These are phyloP conservation scores for Alloascoidea africana DNA, from an alignment of 805 yeast species.

Conservation along the genomic window DNA sequence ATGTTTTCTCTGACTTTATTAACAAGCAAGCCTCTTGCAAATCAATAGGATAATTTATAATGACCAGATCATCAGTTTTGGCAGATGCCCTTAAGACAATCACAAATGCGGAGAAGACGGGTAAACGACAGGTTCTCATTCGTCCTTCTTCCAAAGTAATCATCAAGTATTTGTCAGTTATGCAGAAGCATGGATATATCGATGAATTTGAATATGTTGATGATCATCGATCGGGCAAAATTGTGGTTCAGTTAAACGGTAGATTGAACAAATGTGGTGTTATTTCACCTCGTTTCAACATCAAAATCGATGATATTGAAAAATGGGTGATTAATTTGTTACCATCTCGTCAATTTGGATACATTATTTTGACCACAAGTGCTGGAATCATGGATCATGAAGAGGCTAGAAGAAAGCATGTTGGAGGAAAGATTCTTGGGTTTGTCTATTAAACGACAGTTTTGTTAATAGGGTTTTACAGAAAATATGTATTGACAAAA, in stretches of 20 bases:
- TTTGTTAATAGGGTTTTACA: too few species aligned
- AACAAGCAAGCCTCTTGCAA: too few species aligned
- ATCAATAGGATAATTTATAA: too few species aligned
- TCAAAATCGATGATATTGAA: constrained; percentile 88
- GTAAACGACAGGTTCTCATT: constrained; percentile 96
- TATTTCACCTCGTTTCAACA: constrained; percentile 96
- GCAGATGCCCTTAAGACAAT: constrained; percentile 97
- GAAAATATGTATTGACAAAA: too few species aligned
- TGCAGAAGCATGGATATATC: constrained; percentile 97
- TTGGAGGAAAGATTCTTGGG: constrained; percentile 96
- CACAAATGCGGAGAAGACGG: constrained; percentile 98
- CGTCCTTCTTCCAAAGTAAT: constrained; percentile 98
- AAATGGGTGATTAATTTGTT: constrained; percentile 97
- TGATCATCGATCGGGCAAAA: constrained; percentile 98
- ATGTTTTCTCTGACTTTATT: too few species aligned
- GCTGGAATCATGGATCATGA: constrained; percentile 99
- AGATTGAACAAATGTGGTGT: constrained; percentile 99
- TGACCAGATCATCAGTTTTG: constrained; percentile 97
- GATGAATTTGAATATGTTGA: constrained; percentile 97
- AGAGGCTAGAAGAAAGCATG: constrained; percentile 99
- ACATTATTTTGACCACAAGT: constrained; percentile 93
- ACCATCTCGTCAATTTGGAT: constrained; percentile 99
- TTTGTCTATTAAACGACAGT: constrained; percentile 78
- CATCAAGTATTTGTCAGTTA: constrained; percentile 90
- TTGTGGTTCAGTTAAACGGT: constrained; percentile 93